phyloP scores from a whole-genome alignment of 2,329 filamentous ascomycete genomes.

The Basipetospora chlamydospora region DNA sequence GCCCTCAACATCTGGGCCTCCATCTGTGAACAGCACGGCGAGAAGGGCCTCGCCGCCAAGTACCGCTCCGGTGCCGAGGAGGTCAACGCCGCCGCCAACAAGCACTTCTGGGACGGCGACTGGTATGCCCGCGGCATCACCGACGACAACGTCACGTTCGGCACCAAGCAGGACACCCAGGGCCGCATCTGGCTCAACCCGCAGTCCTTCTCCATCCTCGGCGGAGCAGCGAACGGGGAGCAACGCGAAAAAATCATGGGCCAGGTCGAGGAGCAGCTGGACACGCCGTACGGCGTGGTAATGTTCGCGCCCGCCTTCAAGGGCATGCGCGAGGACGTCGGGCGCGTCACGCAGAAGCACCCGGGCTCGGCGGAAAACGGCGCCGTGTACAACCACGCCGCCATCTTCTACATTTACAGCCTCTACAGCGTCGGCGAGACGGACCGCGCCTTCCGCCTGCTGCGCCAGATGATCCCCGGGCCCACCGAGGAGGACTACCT shows the following conservation, averaged over 20 bases:
- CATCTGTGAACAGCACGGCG: slow-evolving; percentile 30
- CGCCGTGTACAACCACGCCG: slow-evolving; percentile 43
- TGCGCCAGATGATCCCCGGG: slow-evolving; percentile 39
- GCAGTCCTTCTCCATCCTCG: slow-evolving; percentile 39
- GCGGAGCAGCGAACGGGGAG: slow-evolving; percentile 29
- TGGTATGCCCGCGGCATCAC: slow-evolving; percentile 45
- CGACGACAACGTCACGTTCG: slow-evolving; percentile 37
- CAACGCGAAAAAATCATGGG: slow-evolving; percentile 29
- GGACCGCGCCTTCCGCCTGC: slow-evolving; percentile 33
- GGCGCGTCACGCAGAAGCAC: slow-evolving; percentile 43
- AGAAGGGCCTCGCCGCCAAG: slow-evolving; percentile 23
- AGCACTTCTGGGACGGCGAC: slow-evolving; percentile 38
- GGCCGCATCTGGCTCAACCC: slow-evolving; percentile 45
- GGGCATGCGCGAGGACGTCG: slow-evolving; percentile 42
- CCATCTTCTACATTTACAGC: slow-evolving; percentile 38
- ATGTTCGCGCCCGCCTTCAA: slow-evolving; percentile 42
- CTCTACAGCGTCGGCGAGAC: slow-evolving; percentile 33
- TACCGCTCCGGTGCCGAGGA: slow-evolving; percentile 28
- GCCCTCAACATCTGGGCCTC: slow-evolving; percentile 37
- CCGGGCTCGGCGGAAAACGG: slow-evolving; percentile 43
- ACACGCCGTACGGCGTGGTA: slow-evolving; percentile 35
- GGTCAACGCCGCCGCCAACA: slow-evolving; percentile 35
- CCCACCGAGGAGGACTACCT: slow-evolving; percentile 33
- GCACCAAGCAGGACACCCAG: slow-evolving; percentile 32
- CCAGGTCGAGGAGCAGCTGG: slow-evolving; percentile 34